These are phyloP conservation scores for Camelina neglecta DNA, from an alignment of 345 rosid genomes.

Conservation along the genomic window DNA sequence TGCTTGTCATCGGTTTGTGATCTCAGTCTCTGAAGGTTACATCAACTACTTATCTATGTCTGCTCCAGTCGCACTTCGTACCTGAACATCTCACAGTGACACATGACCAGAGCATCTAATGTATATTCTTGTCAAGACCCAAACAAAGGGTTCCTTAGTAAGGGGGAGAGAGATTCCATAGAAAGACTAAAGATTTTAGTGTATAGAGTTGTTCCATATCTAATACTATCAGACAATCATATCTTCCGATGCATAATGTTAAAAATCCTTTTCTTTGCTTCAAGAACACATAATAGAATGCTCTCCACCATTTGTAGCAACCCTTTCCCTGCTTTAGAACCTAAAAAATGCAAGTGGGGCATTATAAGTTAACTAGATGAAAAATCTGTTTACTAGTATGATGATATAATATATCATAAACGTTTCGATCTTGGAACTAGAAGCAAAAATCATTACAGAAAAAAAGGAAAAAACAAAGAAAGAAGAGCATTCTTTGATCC, in stretches of 20 bases:
- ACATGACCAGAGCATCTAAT: not conserved
- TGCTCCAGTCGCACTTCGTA: conserved; percentile 54
- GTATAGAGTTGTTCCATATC: conserved; percentile 28
- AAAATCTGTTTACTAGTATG: not conserved
- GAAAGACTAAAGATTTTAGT: conserved; percentile 22
- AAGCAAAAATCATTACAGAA: not conserved
- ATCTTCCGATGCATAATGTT: conserved; percentile 8
- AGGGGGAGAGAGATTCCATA: conserved; percentile 13
- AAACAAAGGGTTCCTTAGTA: conserved; percentile 6
- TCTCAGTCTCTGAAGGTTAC: conserved; percentile 62
- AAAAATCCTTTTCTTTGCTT: not conserved
- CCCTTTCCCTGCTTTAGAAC: no score
- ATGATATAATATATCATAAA: not conserved
- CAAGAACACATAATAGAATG: not conserved
- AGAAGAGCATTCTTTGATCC: not conserved
- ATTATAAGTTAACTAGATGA: not conserved
- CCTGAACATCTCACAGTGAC: conserved; percentile 22
- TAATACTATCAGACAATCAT: conserved; percentile 13
- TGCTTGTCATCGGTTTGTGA: conserved; percentile 65
- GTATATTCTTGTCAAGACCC: conserved; percentile 15
- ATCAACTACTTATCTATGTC: conserved; percentile 48
- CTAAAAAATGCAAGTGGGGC: no score
- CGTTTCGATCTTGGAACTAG: not conserved
- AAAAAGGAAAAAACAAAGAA: not conserved
- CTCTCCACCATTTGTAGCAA: conserved; percentile 75